These are phyloP conservation scores for Xerocomellus dryophilus DNA, from an alignment of 768 basidiomycete genomes.

Conservation along the genomic window DNA sequence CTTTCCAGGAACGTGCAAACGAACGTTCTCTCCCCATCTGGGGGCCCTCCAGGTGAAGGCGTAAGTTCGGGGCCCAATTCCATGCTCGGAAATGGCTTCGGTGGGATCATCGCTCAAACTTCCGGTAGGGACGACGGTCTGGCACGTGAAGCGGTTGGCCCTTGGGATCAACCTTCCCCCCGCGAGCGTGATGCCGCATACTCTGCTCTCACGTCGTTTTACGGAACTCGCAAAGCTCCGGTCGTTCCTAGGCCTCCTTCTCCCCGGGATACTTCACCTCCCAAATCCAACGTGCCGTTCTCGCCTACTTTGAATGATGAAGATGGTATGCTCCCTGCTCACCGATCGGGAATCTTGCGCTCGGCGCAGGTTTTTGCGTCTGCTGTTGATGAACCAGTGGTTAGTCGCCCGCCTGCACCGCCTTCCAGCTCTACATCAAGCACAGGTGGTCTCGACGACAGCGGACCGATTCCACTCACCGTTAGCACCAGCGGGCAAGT, in stretches of 20 bases:
- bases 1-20: constrained; percentile 27
- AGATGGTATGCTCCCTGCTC: constrained; percentile 34
- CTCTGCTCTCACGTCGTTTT: constrained; percentile 25
- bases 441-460: constrained; percentile 41
- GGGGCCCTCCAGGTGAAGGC: constrained; percentile 19
- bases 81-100: constrained; percentile 24
- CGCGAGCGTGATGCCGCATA: constrained; percentile 32
- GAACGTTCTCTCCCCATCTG: constrained; percentile 20
- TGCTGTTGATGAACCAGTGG: constrained; percentile 26
- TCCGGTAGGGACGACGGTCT: constrained; percentile 23
- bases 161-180: constrained; percentile 34
- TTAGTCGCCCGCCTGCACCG: constrained; percentile 33
- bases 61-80: constrained; percentile 15
- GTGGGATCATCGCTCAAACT: constrained; percentile 27
- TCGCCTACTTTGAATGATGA: constrained; percentile 26
- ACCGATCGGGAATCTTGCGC: constrained; percentile 29
- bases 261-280: constrained; percentile 27
- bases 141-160: constrained; percentile 28
- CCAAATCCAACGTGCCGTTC: constrained; percentile 23
- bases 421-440: constrained; percentile 41
- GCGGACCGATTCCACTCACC: constrained; percentile 31
- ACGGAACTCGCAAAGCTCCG: constrained; percentile 26
- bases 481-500: constrained; percentile 46
- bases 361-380: constrained; percentile 24
- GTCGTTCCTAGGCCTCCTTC: constrained; percentile 26